These are phyloP conservation scores for Neofusicoccum parvum DNA, from an alignment of 2,329 filamentous ascomycete species.

Conservation along the genomic window DNA sequence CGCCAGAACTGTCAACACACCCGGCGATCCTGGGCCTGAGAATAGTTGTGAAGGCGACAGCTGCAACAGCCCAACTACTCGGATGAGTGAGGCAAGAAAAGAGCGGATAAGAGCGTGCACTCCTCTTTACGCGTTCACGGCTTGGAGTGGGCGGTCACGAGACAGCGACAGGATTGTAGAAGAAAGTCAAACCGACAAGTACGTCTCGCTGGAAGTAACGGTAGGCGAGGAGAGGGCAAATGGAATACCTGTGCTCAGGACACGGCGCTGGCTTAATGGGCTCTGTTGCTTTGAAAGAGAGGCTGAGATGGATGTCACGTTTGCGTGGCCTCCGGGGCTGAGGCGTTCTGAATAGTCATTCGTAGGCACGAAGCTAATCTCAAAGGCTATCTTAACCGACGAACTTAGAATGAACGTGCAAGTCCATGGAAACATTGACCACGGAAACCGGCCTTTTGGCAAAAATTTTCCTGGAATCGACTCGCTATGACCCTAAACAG, in stretches of 20 bases:
- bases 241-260: not conserved
- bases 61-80: not conserved
- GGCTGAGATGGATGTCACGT: not conserved
- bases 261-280: slow-evolving; percentile 15
- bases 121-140: slow-evolving; percentile 1
- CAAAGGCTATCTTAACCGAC: too few relatives aligned
- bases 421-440: too few relatives aligned
- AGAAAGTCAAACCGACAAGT: slow-evolving; percentile 16
- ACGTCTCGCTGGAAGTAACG: slow-evolving; percentile 16
- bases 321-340: slow-evolving; percentile 11
- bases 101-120: not conserved
- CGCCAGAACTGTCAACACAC: not conserved
- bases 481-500: too few relatives aligned
- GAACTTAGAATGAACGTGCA: too few relatives aligned
- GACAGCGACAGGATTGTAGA: not conserved
- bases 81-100: not conserved
- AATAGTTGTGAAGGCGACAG: not conserved
- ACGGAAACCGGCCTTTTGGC: too few relatives aligned
- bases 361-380: too few relatives aligned
- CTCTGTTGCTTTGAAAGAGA: slow-evolving; percentile 10
- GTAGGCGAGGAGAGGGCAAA: not conserved
- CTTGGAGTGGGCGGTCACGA: not conserved
- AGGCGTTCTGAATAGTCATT: too few relatives aligned
- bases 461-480: too few relatives aligned
- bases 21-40: not conserved